Evolutionary conservation across 208 protist genomes (phyloP).

Genomic region (Trypanosoma theileri): DNA sequence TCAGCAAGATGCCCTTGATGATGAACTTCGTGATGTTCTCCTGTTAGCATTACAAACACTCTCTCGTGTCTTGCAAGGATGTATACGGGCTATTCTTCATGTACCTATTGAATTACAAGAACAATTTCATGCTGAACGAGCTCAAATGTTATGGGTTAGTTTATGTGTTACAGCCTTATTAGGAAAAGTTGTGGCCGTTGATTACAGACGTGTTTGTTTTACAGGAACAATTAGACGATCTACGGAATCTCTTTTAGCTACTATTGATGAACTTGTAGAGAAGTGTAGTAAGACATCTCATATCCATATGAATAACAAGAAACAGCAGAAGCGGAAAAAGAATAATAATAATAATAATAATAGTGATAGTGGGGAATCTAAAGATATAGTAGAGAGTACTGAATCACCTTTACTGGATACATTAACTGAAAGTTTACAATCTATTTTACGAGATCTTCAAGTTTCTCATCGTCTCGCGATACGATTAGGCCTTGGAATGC

Average conservation of each 20-base stretch:
- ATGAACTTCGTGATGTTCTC: constrained; percentile 52
- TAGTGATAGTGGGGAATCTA: neutral
- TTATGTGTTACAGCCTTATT: constrained; percentile 44
- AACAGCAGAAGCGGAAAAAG: neutral
- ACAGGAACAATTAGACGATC: constrained; percentile 23
- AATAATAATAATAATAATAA: neutral
- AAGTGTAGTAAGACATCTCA: neutral
- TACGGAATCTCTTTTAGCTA: constrained; percentile 13
- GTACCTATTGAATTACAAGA: constrained; percentile 26
- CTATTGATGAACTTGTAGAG: constrained; percentile 24
- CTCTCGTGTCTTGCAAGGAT: constrained; percentile 35
- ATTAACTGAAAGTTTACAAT: constrained; percentile 30
- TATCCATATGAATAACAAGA: neutral
- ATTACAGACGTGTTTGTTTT: constrained; percentile 51
- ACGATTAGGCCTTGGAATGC: constrained; percentile 45
- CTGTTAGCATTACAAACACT: constrained; percentile 35
- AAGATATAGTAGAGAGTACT: neutral
- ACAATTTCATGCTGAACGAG: constrained; percentile 32
- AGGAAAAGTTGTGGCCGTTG: constrained; percentile 33
- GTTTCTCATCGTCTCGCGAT: constrained; percentile 35
- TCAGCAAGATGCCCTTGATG: constrained; percentile 48
- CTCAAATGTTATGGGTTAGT: constrained; percentile 51
- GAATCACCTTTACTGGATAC: constrained; percentile 23
- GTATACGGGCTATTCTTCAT: constrained; percentile 31
- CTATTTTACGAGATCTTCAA: constrained; percentile 30